phyloP scores from a whole-genome alignment of 768 basidiomycete species.

The Suillus bovinus region DNA sequence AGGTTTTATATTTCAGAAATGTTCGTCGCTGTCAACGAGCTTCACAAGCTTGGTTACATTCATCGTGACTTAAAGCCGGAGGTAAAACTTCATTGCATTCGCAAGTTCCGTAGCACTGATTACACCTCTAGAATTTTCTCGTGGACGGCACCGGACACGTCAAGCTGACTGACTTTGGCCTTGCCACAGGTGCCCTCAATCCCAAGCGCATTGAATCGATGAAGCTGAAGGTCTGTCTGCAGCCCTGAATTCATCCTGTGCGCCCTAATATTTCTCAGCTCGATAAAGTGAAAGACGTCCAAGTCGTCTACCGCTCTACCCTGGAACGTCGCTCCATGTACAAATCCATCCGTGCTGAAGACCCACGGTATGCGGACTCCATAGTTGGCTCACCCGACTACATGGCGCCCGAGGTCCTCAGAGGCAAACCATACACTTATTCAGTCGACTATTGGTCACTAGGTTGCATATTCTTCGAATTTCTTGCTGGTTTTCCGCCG shows the following conservation, averaged over 20 bases:
- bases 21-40: conserved; percentile 91
- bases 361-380: conserved; percentile 93
- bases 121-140: conserved; percentile 78
- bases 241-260: background rate
- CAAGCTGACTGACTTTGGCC: conserved; percentile 96
- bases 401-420: conserved; percentile 94
- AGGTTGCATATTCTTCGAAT: conserved; percentile 98
- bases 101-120: background rate
- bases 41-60: conserved; percentile 97
- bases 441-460: conserved; percentile 99
- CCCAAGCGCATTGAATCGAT: conserved; percentile 93
- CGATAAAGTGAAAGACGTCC: conserved; percentile 94
- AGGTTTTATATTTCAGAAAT: conserved; percentile 97
- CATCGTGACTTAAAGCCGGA: conserved; percentile 98
- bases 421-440: conserved; percentile 93
- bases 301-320: conserved; percentile 87
- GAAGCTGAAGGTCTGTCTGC: conserved; percentile 73
- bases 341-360: conserved; percentile 85
- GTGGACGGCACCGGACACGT: conserved; percentile 96
- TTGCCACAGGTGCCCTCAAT: conserved; percentile 95
- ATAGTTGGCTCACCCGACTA: conserved; percentile 99
- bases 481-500: conserved; percentile 94
- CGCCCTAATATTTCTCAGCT: conserved; percentile 51
- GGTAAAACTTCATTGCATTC: conserved; percentile 44
- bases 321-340: conserved; percentile 94